Percentiles rank a stretch among this genome's conserved stretches.
Conservation (phyloP, 768 basidiomycete species). For the Xanthoconium stramineum region DNA sequence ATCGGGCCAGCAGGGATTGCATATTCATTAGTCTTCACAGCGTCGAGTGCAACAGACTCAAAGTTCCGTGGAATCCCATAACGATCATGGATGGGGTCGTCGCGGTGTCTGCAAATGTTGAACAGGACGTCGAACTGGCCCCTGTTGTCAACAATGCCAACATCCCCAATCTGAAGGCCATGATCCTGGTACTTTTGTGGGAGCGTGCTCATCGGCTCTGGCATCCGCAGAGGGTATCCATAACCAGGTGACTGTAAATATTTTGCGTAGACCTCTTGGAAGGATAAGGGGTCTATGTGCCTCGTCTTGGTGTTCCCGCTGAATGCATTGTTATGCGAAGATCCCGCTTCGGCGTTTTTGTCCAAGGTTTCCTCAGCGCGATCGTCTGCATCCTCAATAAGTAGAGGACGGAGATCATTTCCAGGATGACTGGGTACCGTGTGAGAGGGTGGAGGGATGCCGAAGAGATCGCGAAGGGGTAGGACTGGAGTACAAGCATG, state of each 20-base stretch:
- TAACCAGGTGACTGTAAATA: neutral
- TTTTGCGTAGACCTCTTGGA: neutral
- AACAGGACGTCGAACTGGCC: constrained; percentile 1
- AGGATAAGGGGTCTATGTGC: neutral
- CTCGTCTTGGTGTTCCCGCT: neutral
- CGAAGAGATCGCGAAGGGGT: too few species aligned
- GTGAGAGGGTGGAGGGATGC: too few species aligned
- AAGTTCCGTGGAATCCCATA: neutral
- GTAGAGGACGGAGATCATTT: too few species aligned
- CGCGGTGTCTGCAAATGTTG: neutral
- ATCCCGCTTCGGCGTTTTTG: neutral
- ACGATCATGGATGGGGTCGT: neutral
- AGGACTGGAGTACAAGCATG: neutral
- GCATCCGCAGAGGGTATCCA: neutral
- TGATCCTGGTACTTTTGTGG: neutral
- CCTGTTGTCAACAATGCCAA: neutral
- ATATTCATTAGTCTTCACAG: neutral
- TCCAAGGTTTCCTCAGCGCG: too few species aligned
- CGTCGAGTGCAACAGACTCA: neutral
- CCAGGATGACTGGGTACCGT: too few species aligned
- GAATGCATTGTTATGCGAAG: neutral
- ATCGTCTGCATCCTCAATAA: too few species aligned
- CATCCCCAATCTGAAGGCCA: constrained; percentile 2
- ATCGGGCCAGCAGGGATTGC: neutral
- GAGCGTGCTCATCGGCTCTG: neutral